phyloP scores from a whole-genome alignment of 441 rosid genomes.

The Aquilaria agallochum region DNA sequence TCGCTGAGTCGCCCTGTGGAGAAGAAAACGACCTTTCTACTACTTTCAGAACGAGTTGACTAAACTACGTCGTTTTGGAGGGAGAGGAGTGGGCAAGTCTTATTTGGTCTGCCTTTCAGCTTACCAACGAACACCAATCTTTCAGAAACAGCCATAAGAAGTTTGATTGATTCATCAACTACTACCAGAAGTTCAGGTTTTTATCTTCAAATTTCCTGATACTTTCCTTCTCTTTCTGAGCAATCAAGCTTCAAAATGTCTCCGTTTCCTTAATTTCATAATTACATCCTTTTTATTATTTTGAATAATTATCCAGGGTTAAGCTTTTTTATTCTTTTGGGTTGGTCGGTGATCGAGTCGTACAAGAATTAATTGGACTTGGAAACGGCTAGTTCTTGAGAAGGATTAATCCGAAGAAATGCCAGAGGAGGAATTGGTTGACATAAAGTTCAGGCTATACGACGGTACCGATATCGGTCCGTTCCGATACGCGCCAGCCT shows the following conservation, averaged over 20 bases:
- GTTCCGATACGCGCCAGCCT: conserved; percentile 72
- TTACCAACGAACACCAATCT: conserved; percentile 26
- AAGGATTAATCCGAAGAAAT: conserved; percentile 39
- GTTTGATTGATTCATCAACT: conserved; percentile 13
- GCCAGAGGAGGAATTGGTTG: conserved; percentile 85
- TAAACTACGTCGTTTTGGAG: conserved; percentile 15
- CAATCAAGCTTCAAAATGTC: too few species aligned
- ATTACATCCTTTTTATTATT: too few species aligned
- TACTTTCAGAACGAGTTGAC: neutral
- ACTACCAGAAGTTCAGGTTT: conserved; percentile 12
- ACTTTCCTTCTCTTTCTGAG: neutral
- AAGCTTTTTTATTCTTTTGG: conserved; percentile 8
- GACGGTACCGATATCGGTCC: conserved; percentile 98
- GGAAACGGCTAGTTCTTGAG: conserved; percentile 19
- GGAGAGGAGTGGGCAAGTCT: conserved; percentile 9
- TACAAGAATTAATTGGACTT: conserved; percentile 4
- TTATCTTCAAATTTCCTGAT: neutral
- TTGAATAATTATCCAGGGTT: too few species aligned
- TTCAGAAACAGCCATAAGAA: conserved; percentile 22
- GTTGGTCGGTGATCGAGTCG: conserved; percentile 13
- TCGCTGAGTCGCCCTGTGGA: too few species aligned
- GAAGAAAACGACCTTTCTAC: conserved; percentile 9
- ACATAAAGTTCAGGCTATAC: conserved; percentile 82
- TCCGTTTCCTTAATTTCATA: too few species aligned
- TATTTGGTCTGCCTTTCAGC: conserved; percentile 24